Evolutionary conservation across 805 yeast genomes (phyloP).

Genomic region (Pichia deserticola): DNA sequence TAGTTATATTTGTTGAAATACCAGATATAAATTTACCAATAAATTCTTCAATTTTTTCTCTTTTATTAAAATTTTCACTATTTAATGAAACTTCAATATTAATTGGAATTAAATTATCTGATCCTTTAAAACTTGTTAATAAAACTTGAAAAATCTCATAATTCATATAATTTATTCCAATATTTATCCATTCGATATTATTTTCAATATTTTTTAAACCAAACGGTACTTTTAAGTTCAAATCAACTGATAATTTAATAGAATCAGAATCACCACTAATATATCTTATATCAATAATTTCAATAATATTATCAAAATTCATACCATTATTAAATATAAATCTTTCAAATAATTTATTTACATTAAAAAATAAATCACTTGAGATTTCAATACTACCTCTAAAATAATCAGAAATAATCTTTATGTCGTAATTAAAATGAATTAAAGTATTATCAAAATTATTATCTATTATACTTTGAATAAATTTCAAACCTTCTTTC

Average conservation of each 20-base stretch:
- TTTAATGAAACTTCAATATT: background rate
- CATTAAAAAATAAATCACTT: background rate
- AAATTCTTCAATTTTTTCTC: conserved; percentile 19
- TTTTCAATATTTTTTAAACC: background rate
- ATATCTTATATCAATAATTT: background rate
- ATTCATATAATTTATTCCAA: background rate
- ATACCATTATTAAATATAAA: background rate
- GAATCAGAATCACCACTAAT: background rate
- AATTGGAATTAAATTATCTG: background rate
- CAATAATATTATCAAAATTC: background rate
- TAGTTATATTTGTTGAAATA: conserved; percentile 15
- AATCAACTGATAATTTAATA: background rate
- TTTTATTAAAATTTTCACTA: conserved; percentile 17
- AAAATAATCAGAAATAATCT: conserved; percentile 4
- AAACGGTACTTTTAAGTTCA: background rate
- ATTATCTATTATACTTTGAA: background rate
- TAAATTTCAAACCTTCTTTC: background rate
- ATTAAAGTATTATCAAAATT: background rate
- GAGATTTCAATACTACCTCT: conserved; percentile 1
- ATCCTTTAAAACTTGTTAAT: conserved; percentile 25
- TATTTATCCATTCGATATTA: background rate
- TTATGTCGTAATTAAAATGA: background rate
- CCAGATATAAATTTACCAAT: conserved; percentile 36
- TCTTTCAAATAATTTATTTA: background rate
- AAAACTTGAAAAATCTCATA: conserved; percentile 1